Conservation (phyloP, 805 yeast species). For the Nakazawaea ishiwadae region DNA sequence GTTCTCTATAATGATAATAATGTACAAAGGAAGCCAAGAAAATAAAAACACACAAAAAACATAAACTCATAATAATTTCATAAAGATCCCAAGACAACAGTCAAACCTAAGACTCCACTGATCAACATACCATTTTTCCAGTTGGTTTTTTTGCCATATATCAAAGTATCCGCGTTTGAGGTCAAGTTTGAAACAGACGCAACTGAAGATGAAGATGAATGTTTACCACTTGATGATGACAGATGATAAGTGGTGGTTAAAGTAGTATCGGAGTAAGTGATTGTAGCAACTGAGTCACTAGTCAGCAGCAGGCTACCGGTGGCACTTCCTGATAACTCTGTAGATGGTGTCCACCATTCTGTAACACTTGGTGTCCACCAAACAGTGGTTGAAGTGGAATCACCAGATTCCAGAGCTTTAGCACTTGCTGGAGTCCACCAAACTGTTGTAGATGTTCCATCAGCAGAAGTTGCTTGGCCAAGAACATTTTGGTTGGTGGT, state of each 20-base stretch:
- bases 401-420: background rate
- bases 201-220: slow-evolving; percentile 7
- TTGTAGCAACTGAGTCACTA: slow-evolving; percentile 2
- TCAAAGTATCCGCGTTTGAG: background rate
- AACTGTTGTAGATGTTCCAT: background rate
- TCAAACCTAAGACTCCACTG: slow-evolving; percentile 9
- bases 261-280: slow-evolving; percentile 9
- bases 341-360: slow-evolving; percentile 13
- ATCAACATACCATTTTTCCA: slow-evolving; percentile 12
- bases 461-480: background rate
- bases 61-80: too few relatives aligned
- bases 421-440: slow-evolving; percentile 3
- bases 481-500: background rate
- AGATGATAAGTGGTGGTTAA: slow-evolving; percentile 5
- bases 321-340: too few relatives aligned
- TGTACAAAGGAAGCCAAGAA: too few relatives aligned
- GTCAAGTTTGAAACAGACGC: slow-evolving; percentile 8
- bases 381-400: slow-evolving; percentile 4
- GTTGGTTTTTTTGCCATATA: background rate
- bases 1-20: background rate
- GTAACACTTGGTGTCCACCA: slow-evolving; percentile 12
- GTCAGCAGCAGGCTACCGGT: too few relatives aligned
- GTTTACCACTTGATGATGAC: slow-evolving; percentile 1
- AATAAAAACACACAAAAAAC: background rate
- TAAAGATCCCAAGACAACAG: slow-evolving; percentile 8